A percentile compares a stretch with the other conserved stretches of the same genome.
Conservation (phyloP, 176 grass and related monocot genomes). For the Oryza coarctata region DNA sequence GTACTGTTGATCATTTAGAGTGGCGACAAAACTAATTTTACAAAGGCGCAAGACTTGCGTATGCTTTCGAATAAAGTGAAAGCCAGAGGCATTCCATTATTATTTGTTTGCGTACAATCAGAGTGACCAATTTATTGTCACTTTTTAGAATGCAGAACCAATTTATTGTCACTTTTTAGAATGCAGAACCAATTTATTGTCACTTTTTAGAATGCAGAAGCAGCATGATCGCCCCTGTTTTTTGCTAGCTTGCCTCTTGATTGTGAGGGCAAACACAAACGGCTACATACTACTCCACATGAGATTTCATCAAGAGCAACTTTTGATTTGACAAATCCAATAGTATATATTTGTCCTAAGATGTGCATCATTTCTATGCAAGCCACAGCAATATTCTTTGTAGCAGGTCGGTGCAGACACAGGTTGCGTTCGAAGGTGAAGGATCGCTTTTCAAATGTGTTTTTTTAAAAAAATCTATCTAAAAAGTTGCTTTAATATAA, state of each 20-base stretch:
- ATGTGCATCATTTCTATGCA: not conserved
- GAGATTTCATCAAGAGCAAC: not conserved
- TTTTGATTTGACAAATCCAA: not conserved
- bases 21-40: not conserved
- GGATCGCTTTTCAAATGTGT: too few relatives aligned
- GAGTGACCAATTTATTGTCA: not conserved
- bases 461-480: too few relatives aligned
- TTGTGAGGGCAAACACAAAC: not conserved
- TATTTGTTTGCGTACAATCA: slow-evolving; percentile 18
- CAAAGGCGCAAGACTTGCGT: not conserved
- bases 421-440: too few relatives aligned
- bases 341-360: not conserved
- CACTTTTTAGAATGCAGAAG: not conserved
- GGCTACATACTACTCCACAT: not conserved
- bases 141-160: too few relatives aligned
- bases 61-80: slow-evolving; percentile 1
- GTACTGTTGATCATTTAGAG: not conserved
- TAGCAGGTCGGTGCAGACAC: not conserved
- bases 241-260: slow-evolving; percentile 29
- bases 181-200: too few relatives aligned
- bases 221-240: slow-evolving; percentile 1
- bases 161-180: too few relatives aligned
- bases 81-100: not conserved
- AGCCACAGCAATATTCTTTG: not conserved
- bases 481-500: too few relatives aligned